Conservation (phyloP, 495 filamentous ascomycete genomes). For the Coniosporium apollinis region DNA sequence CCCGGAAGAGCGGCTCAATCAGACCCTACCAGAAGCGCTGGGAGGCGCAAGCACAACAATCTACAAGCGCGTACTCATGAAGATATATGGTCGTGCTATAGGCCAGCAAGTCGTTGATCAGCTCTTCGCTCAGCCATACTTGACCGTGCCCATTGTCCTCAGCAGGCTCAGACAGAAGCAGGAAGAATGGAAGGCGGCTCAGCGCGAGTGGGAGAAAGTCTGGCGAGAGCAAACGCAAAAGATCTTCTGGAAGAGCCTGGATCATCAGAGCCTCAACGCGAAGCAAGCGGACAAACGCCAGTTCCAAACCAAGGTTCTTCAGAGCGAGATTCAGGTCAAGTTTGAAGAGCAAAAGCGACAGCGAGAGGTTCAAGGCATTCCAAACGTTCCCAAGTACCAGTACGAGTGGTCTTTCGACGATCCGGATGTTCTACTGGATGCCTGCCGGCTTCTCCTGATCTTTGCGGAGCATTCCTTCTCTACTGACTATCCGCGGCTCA, state of each 20-base stretch:
- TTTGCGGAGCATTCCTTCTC: slow-evolving; percentile 54
- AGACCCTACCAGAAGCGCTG: slow-evolving; percentile 63
- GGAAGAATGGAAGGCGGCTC: slow-evolving; percentile 91
- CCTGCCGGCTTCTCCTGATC: slow-evolving; percentile 60
- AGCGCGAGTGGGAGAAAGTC: slow-evolving; percentile 97
- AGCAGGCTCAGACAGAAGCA: slow-evolving; percentile 80
- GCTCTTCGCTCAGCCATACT: slow-evolving; percentile 64
- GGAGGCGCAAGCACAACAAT: slow-evolving; percentile 91
- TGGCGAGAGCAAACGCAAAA: slow-evolving; percentile 88
- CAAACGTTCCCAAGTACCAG: slow-evolving; percentile 48
- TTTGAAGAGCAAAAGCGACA: slow-evolving; percentile 66
- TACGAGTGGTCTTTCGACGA: slow-evolving; percentile 59
- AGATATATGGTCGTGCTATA: slow-evolving; percentile 81
- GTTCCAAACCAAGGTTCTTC: slow-evolving; percentile 70
- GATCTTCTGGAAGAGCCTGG: slow-evolving; percentile 87
- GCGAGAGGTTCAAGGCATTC: slow-evolving; percentile 39
- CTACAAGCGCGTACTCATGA: slow-evolving; percentile 91
- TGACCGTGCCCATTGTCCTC: slow-evolving; percentile 72
- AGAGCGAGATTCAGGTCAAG: slow-evolving; percentile 70
- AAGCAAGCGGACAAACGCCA: slow-evolving; percentile 77
- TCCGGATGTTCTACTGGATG: slow-evolving; percentile 61
- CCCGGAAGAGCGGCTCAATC: slow-evolving; percentile 49
- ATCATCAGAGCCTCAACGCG: slow-evolving; percentile 80
- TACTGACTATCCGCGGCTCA: slow-evolving; percentile 57
- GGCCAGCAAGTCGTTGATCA: slow-evolving; percentile 67